Conservation (phyloP, 257 asterid genomes). For the Ilex asprella region DNA sequence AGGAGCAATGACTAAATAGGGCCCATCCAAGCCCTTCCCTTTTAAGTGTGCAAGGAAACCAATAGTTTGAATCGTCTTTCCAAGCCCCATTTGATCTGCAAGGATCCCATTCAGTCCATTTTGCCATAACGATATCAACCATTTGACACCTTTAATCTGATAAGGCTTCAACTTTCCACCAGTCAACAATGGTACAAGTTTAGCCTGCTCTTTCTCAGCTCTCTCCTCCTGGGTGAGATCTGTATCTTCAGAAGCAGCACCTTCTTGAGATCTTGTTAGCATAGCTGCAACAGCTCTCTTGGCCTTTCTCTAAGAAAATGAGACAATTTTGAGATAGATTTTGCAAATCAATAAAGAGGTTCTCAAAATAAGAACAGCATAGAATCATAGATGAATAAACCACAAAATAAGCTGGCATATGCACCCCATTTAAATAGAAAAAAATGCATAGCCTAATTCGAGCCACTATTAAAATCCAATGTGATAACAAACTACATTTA, state of each 20-base stretch:
- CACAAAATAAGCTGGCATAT: too few relatives aligned
- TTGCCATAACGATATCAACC: constrained; percentile 99
- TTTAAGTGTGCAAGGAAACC: constrained; percentile 93
- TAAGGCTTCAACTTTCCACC: constrained; percentile 93
- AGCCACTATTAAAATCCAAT: too few relatives aligned
- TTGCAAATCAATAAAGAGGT: too few relatives aligned
- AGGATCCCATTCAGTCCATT: constrained; percentile 97
- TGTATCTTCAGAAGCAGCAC: constrained; percentile 48
- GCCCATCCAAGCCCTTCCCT: constrained; percentile 93
- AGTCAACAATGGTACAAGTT: constrained; percentile 81
- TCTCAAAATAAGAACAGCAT: too few relatives aligned
- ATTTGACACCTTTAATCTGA: constrained; percentile 92
- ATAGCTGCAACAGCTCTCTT: constrained; percentile 94
- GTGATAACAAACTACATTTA: too few relatives aligned
- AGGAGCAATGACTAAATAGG: constrained; percentile 91
- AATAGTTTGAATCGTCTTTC: constrained; percentile 95
- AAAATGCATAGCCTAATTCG: too few relatives aligned
- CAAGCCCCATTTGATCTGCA: constrained; percentile 99
- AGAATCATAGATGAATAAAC: too few relatives aligned
- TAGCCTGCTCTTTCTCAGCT: constrained; percentile 75
- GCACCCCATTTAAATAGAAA: too few relatives aligned
- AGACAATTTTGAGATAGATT: too few relatives aligned
- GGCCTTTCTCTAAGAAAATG: constrained; percentile 50
- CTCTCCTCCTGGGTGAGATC: constrained; percentile 67
- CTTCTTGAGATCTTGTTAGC: constrained; percentile 78